Conservation (phyloP, 108 stramenopile species). For the Bacterosira constricta region DNA sequence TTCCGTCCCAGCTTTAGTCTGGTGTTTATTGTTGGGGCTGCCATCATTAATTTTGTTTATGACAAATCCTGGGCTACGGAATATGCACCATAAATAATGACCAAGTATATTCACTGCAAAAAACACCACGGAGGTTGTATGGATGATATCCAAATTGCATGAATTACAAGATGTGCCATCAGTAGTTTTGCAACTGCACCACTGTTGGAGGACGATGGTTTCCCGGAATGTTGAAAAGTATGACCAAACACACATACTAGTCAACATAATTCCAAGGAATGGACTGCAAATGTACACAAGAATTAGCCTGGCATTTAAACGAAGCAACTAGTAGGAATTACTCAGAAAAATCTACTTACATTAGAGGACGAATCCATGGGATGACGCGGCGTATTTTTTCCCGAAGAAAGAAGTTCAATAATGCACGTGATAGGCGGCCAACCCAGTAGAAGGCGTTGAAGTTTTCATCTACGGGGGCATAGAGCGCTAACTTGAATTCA, state of each 20-base stretch:
- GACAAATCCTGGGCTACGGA: constrained; percentile 73
- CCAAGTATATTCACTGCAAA: constrained; percentile 65
- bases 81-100: constrained; percentile 54
- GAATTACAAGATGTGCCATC: not conserved
- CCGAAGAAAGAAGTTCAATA: constrained; percentile 21
- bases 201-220: constrained; percentile 15
- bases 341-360: constrained; percentile 2
- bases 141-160: constrained; percentile 37
- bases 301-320: constrained; percentile 27
- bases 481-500: constrained; percentile 61
- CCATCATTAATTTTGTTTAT: not conserved
- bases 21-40: not conserved
- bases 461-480: constrained; percentile 51
- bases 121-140: constrained; percentile 55
- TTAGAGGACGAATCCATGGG: constrained; percentile 13
- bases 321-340: constrained; percentile 26
- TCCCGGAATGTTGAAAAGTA: constrained; percentile 42
- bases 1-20: not conserved
- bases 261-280: constrained; percentile 50
- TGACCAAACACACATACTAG: constrained; percentile 19
- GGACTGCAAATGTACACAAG: constrained; percentile 19
- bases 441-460: constrained; percentile 77
- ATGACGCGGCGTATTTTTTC: constrained; percentile 37
- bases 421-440: constrained; percentile 35
- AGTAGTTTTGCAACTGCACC: constrained; percentile 7